These are phyloP conservation scores for Eimeria brunetti DNA, from an alignment of 169 alveolate species.

Conservation along the genomic window DNA sequence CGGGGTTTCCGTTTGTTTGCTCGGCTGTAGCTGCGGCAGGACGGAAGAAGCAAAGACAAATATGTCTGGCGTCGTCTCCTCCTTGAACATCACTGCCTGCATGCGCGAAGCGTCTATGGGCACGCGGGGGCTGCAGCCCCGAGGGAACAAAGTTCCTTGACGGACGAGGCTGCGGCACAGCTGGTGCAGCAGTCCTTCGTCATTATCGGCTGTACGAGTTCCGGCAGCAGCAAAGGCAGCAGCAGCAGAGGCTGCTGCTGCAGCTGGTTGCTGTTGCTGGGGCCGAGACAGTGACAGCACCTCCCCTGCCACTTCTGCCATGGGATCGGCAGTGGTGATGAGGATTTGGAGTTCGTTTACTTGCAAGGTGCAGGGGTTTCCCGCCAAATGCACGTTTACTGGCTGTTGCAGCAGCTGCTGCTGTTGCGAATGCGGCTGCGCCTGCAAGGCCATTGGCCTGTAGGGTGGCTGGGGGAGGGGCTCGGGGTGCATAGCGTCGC, in stretches of 20 bases:
- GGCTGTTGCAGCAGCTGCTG: conserved; percentile 24
- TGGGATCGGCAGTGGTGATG: conserved; percentile 74
- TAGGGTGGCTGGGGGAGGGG: conserved; percentile 80
- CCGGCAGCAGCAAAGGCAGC: background rate
- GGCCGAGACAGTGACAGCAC: conserved; percentile 36
- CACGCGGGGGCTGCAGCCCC: conserved; percentile 65
- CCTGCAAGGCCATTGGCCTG: background rate
- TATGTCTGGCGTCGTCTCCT: conserved; percentile 50
- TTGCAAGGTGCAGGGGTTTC: conserved; percentile 60
- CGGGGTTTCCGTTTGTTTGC: background rate
- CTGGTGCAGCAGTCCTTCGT: conserved; percentile 13
- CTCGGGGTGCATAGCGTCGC: conserved; percentile 74
- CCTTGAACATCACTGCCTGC: conserved; percentile 72
- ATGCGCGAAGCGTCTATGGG: conserved; percentile 62
- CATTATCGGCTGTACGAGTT: background rate
- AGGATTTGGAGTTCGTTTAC: conserved; percentile 71
- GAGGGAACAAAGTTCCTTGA: conserved; percentile 75
- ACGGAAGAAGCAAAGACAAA: conserved; percentile 63
- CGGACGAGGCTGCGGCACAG: conserved; percentile 68
- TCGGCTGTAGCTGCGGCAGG: conserved; percentile 55
- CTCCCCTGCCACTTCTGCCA: conserved; percentile 73
- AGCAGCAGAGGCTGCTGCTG: background rate
- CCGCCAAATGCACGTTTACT: conserved; percentile 8
- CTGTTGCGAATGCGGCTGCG: conserved; percentile 62
- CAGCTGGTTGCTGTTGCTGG: conserved; percentile 14